Evolutionary conservation across 441 rosid genomes (phyloP).

Genomic region (Gossypium gossypioides): DNA sequence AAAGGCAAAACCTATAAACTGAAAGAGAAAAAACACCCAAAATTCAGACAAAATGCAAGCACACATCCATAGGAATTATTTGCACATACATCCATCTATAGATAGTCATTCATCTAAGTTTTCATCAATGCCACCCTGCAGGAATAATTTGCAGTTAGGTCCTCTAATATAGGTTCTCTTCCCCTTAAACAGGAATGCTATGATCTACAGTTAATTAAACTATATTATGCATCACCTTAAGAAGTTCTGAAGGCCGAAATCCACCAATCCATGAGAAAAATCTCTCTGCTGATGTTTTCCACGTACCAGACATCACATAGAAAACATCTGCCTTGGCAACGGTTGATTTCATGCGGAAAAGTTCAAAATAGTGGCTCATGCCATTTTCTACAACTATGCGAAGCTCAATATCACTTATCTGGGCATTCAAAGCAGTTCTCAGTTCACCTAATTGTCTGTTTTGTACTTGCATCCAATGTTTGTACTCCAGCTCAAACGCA

Average conservation of each 20-base stretch:
- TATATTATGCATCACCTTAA: conserved; percentile 37
- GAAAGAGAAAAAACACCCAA: not conserved
- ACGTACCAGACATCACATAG: conserved; percentile 54
- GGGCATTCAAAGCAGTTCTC: conserved; percentile 39
- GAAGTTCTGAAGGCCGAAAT: conserved; percentile 61
- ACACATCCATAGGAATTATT: not conserved
- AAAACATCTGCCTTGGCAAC: conserved; percentile 58
- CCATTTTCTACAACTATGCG: conserved; percentile 40
- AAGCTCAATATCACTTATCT: conserved; percentile 44
- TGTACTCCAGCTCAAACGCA: conserved; percentile 61
- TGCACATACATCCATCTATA: not conserved
- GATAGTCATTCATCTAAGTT: not conserved
- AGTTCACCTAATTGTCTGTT: conserved; percentile 40
- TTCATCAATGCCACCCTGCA: not conserved
- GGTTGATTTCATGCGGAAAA: conserved; percentile 51
- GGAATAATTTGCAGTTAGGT: not conserved
- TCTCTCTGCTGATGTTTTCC: conserved; percentile 57
- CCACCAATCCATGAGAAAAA: conserved; percentile 68
- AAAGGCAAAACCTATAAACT: not conserved
- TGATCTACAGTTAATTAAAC: conserved; percentile 1
- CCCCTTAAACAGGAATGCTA: not conserved
- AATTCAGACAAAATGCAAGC: not conserved
- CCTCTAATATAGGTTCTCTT: conserved; percentile 1
- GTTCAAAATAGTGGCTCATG: conserved; percentile 54
- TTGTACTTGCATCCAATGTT: conserved; percentile 57